Evolutionary conservation across 2,329 filamentous ascomycete species (phyloP).

Genomic region (Cladosporium sp.): DNA sequence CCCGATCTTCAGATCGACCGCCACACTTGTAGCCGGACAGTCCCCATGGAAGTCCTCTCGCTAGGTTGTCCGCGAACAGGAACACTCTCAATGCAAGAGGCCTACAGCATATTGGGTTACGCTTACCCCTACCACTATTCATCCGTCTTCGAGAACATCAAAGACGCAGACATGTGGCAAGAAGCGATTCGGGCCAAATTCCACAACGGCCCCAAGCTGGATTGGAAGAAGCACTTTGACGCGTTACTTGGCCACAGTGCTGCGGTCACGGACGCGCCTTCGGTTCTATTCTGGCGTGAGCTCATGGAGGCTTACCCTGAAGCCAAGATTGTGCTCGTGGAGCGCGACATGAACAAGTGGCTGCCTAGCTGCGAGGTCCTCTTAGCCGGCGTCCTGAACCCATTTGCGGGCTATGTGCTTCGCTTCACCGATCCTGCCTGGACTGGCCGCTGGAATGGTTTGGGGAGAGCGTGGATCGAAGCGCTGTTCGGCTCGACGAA

Average conservation of each 20-base stretch:
- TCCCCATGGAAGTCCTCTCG: slow-evolving; percentile 21
- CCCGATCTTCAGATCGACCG: slow-evolving; percentile 16
- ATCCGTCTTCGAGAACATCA: slow-evolving; percentile 17
- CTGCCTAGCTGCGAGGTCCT: neutral
- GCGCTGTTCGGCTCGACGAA: neutral
- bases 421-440: neutral
- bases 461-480: neutral
- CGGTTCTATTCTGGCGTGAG: slow-evolving; percentile 32
- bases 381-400: neutral
- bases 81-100: slow-evolving; percentile 22
- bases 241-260: neutral
- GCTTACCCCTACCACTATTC: slow-evolving; percentile 19
- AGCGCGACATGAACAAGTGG: neutral
- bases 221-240: neutral
- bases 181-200: slow-evolving; percentile 15
- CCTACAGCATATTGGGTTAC: slow-evolving; percentile 20
- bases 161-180: slow-evolving; percentile 17
- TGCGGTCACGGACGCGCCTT: slow-evolving; percentile 14
- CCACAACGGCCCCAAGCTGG: neutral
- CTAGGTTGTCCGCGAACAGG: slow-evolving; percentile 23
- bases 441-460: neutral
- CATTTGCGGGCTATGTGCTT: neutral
- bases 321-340: slow-evolving; percentile 55
- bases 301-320: slow-evolving; percentile 56
- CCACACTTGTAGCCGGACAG: slow-evolving; percentile 6